Evolutionary conservation across 2,329 filamentous ascomycete species (phyloP).

Genomic region (Penicillium glabrum): DNA sequence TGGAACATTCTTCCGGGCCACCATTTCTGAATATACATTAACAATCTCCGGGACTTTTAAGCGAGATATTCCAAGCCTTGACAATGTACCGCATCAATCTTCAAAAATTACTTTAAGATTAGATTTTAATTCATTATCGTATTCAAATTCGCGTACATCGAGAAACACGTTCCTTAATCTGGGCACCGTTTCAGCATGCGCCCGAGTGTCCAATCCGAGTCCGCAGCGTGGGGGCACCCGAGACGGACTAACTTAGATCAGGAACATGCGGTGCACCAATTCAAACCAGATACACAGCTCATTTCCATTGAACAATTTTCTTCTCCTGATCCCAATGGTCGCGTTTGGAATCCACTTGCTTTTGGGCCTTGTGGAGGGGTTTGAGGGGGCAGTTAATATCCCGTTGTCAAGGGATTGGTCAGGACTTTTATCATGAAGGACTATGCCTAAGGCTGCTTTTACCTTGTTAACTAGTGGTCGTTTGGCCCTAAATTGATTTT

Average conservation of each 20-base stretch:
- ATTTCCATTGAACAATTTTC: slow-evolving; percentile 3
- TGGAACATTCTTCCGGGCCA: not conserved
- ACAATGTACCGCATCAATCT: too few relatives aligned
- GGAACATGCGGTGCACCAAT: slow-evolving; percentile 6
- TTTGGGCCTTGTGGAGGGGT: not conserved
- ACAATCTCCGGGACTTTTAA: not conserved
- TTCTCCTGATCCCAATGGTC: slow-evolving; percentile 4
- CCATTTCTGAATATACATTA: not conserved
- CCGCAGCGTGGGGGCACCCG: slow-evolving; percentile 14
- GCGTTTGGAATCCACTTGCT: not conserved
- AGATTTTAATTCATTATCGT: not conserved
- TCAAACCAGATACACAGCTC: slow-evolving; percentile 1
- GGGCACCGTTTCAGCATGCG: slow-evolving; percentile 20
- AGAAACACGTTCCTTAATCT: not conserved
- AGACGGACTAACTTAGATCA: slow-evolving; percentile 13
- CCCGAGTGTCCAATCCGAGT: slow-evolving; percentile 15
- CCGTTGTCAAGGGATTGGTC: slow-evolving; percentile 19
- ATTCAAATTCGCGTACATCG: not conserved
- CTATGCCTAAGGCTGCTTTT: not conserved
- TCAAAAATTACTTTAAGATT: too few relatives aligned
- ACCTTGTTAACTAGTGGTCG: not conserved
- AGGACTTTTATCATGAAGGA: not conserved
- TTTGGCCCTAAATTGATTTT: not conserved
- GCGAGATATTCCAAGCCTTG: not conserved
- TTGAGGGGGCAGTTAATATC: slow-evolving; percentile 13